Conservation (phyloP, 768 basidiomycete genomes). For the Mycena metata region DNA sequence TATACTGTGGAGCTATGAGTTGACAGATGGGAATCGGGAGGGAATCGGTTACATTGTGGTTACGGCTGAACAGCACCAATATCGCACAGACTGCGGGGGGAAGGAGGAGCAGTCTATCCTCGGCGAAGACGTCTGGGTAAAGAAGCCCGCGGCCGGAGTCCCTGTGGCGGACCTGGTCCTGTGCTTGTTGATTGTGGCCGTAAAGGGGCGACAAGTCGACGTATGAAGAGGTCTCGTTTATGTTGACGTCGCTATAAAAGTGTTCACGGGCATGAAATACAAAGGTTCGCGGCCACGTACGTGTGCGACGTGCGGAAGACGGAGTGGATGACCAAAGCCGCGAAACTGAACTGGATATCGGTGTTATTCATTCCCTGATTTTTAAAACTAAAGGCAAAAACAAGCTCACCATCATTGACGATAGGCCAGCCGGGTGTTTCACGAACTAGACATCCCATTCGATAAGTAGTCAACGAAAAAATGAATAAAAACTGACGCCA, state of each 20-base stretch:
- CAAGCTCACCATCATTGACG: slow-evolving; percentile 67
- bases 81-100: slow-evolving; percentile 82
- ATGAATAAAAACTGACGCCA: slow-evolving; percentile 56
- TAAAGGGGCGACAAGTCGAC: slow-evolving; percentile 89
- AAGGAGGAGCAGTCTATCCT: slow-evolving; percentile 82
- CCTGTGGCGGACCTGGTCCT: slow-evolving; percentile 63
- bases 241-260: slow-evolving; percentile 70
- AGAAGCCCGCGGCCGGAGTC: slow-evolving; percentile 75
- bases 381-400: neutral
- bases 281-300: neutral
- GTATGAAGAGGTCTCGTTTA: slow-evolving; percentile 91
- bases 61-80: slow-evolving; percentile 91
- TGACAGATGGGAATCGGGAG: neutral
- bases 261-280: neutral
- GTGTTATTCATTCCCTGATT: neutral
- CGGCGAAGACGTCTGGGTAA: slow-evolving; percentile 81
- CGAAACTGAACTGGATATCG: slow-evolving; percentile 69
- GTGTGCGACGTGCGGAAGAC: slow-evolving; percentile 78
- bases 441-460: slow-evolving; percentile 64
- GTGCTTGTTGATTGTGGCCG: slow-evolving; percentile 74
- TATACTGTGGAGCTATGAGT: slow-evolving; percentile 67
- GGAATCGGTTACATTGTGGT: slow-evolving; percentile 77
- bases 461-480: slow-evolving; percentile 5
- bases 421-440: slow-evolving; percentile 83
- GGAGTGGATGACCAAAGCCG: slow-evolving; percentile 87